phyloP scores from a whole-genome alignment of 2,329 filamentous ascomycete genomes.

The Fusarium sterilihyphosum region DNA sequence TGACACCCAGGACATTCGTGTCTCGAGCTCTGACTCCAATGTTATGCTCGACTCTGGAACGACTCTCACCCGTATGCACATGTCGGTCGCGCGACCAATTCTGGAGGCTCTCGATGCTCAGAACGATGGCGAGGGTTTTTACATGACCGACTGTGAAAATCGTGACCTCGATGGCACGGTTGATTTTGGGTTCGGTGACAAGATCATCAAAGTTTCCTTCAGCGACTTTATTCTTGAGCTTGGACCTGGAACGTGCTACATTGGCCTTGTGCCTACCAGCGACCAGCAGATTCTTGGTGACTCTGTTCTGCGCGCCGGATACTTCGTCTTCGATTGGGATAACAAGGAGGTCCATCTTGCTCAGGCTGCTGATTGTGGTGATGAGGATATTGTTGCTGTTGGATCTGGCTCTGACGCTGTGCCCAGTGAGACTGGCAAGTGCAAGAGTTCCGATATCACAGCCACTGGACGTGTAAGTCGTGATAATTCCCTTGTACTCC shows the following conservation, averaged over 20 bases:
- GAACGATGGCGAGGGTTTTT: conserved; percentile 55
- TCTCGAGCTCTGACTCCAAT: conserved; percentile 48
- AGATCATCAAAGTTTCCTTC: conserved; percentile 54
- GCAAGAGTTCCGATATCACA: conserved; percentile 45
- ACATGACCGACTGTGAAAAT: conserved; percentile 55
- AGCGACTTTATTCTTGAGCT: conserved; percentile 61
- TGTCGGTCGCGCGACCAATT: conserved; percentile 54
- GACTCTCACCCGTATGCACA: conserved; percentile 59
- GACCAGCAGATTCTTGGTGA: conserved; percentile 57
- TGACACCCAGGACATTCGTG: conserved; percentile 35
- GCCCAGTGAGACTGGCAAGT: conserved; percentile 49
- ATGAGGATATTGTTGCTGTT: conserved; percentile 51
- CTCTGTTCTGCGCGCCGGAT: conserved; percentile 55
- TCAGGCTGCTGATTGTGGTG: conserved; percentile 54
- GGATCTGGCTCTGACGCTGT: conserved; percentile 48
- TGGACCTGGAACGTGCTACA: conserved; percentile 52
- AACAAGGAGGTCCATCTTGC: conserved; percentile 54
- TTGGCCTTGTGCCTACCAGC: conserved; percentile 53
- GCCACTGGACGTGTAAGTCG: conserved; percentile 16
- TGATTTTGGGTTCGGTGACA: conserved; percentile 59
- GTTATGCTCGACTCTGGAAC: conserved; percentile 65
- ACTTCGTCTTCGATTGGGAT: conserved; percentile 60
- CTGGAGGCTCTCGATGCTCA: conserved; percentile 54
- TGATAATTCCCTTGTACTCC: neutral
- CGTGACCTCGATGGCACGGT: conserved; percentile 52